Conservation (phyloP, 106 monocot genomes). For the Apostasia shenzhenica region DNA sequence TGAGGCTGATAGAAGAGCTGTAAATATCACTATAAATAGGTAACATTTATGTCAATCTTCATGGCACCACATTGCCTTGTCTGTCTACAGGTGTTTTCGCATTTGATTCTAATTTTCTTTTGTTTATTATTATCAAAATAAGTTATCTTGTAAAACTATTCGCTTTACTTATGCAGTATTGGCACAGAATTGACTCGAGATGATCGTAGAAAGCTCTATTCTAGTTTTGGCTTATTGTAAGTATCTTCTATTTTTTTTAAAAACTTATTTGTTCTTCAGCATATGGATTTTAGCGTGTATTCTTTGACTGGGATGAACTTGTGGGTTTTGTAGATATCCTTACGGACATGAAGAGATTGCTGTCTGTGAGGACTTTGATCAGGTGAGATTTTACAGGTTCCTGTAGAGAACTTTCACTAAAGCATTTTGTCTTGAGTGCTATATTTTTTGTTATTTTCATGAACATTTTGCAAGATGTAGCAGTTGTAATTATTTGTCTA, state of each 20-base stretch:
- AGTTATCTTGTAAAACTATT: not conserved
- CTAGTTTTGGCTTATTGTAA: constrained; percentile 90
- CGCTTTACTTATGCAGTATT: constrained; percentile 54
- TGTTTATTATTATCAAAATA: no score
- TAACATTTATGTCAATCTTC: not conserved
- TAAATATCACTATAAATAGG: constrained; percentile 97
- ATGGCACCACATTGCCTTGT: no score
- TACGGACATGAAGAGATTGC: constrained; percentile 97
- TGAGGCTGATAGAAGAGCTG: constrained; percentile 99
- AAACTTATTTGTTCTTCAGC: not conserved
- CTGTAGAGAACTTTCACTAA: not conserved
- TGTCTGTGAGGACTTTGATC: constrained; percentile 89
- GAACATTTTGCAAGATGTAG: no score
- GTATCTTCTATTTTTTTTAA: constrained; percentile 12
- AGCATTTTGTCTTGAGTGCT: no score
- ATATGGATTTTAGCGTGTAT: not conserved
- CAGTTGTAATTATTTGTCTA: no score
- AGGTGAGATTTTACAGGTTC: constrained; percentile 34
- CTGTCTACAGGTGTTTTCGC: no score
- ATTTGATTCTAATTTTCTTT: no score
- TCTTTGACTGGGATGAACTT: not conserved
- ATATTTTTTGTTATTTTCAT: no score
- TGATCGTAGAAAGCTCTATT: constrained; percentile 92
- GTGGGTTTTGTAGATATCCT: constrained; percentile 50
- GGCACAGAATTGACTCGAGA: constrained; percentile 97